A percentile compares a stretch with the other conserved stretches of the same genome.
phyloP scores from a whole-genome alignment of 352 stramenopile genomes.

The Phytophthora podocarpi region DNA sequence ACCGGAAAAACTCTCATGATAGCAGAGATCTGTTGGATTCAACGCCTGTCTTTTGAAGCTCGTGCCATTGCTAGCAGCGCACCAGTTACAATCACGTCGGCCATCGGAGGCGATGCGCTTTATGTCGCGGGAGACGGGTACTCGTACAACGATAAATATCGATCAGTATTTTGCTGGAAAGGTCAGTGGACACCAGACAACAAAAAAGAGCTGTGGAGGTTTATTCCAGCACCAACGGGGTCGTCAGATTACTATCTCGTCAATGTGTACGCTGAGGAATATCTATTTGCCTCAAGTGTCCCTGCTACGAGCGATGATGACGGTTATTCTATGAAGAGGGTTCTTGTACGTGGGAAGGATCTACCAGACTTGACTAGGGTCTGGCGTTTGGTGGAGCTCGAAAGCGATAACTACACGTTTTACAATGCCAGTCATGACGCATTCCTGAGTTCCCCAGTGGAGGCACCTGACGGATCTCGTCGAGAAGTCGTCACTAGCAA shows the following conservation, averaged over 20 bases:
- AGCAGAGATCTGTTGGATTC: constrained; percentile 20
- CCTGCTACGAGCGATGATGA: not conserved
- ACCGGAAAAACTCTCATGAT: constrained; percentile 1
- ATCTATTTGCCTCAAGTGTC: not conserved
- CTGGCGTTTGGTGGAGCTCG: constrained; percentile 8
- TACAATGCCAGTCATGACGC: constrained; percentile 1
- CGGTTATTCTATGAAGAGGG: not conserved
- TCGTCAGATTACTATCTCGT: constrained; percentile 13
- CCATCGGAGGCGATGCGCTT: not conserved
- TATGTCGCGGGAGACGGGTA: constrained; percentile 6
- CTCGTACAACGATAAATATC: not conserved
- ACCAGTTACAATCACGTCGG: constrained; percentile 5
- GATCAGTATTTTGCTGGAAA: constrained; percentile 12
- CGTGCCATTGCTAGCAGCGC: constrained; percentile 6
- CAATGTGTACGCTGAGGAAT: not conserved
- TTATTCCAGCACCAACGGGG: constrained; percentile 6
- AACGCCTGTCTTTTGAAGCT: not conserved
- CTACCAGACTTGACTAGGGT: not conserved
- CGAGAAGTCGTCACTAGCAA: not conserved
- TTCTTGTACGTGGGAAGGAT: too few species aligned
- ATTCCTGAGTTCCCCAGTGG: not conserved
- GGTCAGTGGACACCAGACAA: constrained; percentile 2
- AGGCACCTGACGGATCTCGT: not conserved
- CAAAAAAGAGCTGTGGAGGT: constrained; percentile 15
- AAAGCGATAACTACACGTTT: not conserved